A percentile compares a stretch with the other conserved stretches of the same genome.
These are phyloP conservation scores for Mucor sp. DNA, from an alignment of 371 early-diverging fungal genomes.

Conservation along the genomic window DNA sequence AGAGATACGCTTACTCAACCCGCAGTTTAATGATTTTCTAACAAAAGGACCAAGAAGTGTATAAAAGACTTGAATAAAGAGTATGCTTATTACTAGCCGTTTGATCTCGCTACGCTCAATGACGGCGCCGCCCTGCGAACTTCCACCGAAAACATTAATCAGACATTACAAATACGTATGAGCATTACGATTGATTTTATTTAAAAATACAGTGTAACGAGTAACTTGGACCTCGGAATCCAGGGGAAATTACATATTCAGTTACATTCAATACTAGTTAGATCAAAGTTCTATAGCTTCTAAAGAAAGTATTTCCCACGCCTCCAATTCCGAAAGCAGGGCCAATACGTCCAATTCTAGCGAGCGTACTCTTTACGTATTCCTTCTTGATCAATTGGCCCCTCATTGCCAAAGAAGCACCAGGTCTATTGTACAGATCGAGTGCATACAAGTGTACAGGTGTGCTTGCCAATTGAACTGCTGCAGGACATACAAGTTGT, in stretches of 20 bases:
- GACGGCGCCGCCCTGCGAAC: no score
- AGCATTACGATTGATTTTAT: no score
- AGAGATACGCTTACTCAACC: no score
- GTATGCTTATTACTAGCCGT: no score
- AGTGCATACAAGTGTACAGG: constrained; percentile 64
- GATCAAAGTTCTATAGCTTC: constrained; percentile 19
- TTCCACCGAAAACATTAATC: no score
- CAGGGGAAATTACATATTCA: not conserved
- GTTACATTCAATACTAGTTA: no score
- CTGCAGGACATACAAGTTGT: constrained; percentile 60
- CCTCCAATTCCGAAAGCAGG: constrained; percentile 77
- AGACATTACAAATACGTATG: no score
- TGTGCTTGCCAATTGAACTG: constrained; percentile 59
- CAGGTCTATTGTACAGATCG: constrained; percentile 63
- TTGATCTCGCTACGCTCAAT: no score
- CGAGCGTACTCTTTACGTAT: constrained; percentile 59
- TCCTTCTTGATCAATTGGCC: constrained; percentile 43
- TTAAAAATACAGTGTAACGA: not conserved
- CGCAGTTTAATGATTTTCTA: no score
- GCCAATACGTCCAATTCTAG: constrained; percentile 65
- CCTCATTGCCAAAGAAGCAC: constrained; percentile 29
- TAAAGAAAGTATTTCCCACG: constrained; percentile 55
- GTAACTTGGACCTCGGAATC: not conserved
- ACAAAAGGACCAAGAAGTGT: no score
- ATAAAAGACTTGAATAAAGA: no score